These are phyloP conservation scores for Murraya koenigii DNA, from an alignment of 345 rosid species.

Conservation along the genomic window DNA sequence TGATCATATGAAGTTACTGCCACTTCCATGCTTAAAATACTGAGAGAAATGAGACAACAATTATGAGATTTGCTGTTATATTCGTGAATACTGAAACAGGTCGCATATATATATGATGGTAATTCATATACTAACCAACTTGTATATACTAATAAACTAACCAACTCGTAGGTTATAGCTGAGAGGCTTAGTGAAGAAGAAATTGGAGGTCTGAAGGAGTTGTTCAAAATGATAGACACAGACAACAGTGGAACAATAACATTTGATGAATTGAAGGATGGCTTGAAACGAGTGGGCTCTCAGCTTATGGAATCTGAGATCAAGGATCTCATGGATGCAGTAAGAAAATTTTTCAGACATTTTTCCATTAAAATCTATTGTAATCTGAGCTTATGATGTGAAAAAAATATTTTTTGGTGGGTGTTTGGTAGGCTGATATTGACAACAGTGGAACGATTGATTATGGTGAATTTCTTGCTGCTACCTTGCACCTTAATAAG, in stretches of 20 bases:
- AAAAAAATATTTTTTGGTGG: background rate
- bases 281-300: conserved; percentile 58
- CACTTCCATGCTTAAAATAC: background rate
- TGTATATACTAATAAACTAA: conserved; percentile 15
- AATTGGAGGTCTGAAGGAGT: conserved; percentile 71
- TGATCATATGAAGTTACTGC: background rate
- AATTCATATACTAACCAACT: background rate
- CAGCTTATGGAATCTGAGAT: conserved; percentile 87
- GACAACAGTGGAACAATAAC: conserved; percentile 77
- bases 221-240: conserved; percentile 78
- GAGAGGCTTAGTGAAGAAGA: conserved; percentile 83
- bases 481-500: conserved; percentile 74
- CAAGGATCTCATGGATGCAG: conserved; percentile 69
- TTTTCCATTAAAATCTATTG: background rate
- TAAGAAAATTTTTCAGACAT: conserved; percentile 26
- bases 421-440: conserved; percentile 61
- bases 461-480: conserved; percentile 79
- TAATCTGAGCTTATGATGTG: background rate
- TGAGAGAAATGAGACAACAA: background rate
- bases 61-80: background rate
- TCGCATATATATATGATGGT: background rate
- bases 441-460: conserved; percentile 81
- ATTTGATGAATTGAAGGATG: conserved; percentile 66
- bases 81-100: background rate
- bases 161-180: conserved; percentile 53